Conservation (phyloP, 352 stramenopile genomes). For the Peronospora tabacina region DNA sequence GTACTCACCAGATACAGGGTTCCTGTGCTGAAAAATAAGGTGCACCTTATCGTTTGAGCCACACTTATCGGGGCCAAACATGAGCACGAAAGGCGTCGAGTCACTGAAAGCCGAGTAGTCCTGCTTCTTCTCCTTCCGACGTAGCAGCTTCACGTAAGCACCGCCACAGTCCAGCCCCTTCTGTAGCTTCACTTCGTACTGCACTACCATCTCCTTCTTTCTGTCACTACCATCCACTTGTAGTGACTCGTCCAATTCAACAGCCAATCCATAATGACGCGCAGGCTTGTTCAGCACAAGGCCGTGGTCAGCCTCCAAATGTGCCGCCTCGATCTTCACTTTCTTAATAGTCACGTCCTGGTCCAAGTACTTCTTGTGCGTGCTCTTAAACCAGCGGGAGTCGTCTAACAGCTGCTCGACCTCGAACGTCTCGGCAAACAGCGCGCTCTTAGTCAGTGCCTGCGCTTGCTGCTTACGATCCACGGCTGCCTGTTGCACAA, state of each 20-base stretch:
- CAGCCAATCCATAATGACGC: slow-evolving; percentile 75
- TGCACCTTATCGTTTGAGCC: slow-evolving; percentile 91
- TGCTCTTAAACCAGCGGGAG: slow-evolving; percentile 78
- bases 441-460: slow-evolving; percentile 42
- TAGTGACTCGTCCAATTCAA: slow-evolving; percentile 60
- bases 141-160: slow-evolving; percentile 91
- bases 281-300: slow-evolving; percentile 65
- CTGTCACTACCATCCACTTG: slow-evolving; percentile 52
- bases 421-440: slow-evolving; percentile 82
- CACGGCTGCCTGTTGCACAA: slow-evolving; percentile 8
- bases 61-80: slow-evolving; percentile 95
- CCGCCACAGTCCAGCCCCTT: slow-evolving; percentile 88
- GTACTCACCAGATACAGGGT: slow-evolving; percentile 86
- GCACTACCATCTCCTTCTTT: slow-evolving; percentile 85
- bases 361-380: slow-evolving; percentile 68
- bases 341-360: slow-evolving; percentile 64
- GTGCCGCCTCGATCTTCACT: slow-evolving; percentile 47
- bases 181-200: slow-evolving; percentile 93
- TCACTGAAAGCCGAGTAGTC: slow-evolving; percentile 72
- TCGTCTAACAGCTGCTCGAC: slow-evolving; percentile 45
- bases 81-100: slow-evolving; percentile 88
- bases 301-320: slow-evolving; percentile 52
- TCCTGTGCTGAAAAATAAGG: slow-evolving; percentile 93
- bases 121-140: slow-evolving; percentile 34
- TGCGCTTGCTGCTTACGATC: slow-evolving; percentile 38